A percentile compares a stretch with the other conserved stretches of the same genome.
These are phyloP conservation scores for Candida sakaeoensis DNA, from an alignment of 805 yeast genomes.

Conservation along the genomic window DNA sequence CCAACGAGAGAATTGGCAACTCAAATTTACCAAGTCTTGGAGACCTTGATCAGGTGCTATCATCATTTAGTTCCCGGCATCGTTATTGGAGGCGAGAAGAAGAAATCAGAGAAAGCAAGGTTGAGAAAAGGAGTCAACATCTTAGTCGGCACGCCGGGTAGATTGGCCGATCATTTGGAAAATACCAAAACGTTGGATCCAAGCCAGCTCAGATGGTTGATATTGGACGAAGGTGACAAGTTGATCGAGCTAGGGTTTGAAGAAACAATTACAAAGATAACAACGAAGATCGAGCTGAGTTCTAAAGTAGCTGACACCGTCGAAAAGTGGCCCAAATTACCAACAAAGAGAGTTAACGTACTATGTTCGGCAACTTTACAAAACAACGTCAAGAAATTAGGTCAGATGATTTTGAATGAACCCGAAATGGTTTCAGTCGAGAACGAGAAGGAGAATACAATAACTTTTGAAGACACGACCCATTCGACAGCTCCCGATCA, in stretches of 20 bases:
- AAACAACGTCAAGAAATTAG: constrained; percentile 72
- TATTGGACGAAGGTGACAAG: constrained; percentile 95
- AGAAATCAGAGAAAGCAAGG: constrained; percentile 94
- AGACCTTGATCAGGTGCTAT: constrained; percentile 66
- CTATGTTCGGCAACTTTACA: constrained; percentile 95
- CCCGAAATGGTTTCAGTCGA: constrained; percentile 65
- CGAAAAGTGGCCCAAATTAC: constrained; percentile 54
- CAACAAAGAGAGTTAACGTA: constrained; percentile 67
- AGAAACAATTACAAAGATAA: constrained; percentile 79
- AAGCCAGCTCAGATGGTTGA: constrained; percentile 76
- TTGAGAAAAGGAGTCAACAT: constrained; percentile 93
- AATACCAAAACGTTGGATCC: constrained; percentile 76
- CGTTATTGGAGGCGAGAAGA: constrained; percentile 97
- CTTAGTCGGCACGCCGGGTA: constrained; percentile 96
- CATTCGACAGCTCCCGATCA: constrained; percentile 77
- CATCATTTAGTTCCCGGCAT: constrained; percentile 92
- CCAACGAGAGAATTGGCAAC: constrained; percentile 95
- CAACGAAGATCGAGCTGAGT: constrained; percentile 50
- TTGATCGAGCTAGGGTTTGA: constrained; percentile 95
- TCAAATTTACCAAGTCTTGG: constrained; percentile 82
- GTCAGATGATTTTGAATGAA: constrained; percentile 68
- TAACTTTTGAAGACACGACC: constrained; percentile 9
- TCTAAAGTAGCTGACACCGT: constrained; percentile 36
- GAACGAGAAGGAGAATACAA: constrained; percentile 8
- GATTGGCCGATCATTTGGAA: constrained; percentile 90